Evolutionary conservation across 2,329 filamentous ascomycete genomes (phyloP).

Genomic region (Botrytis fabae): DNA sequence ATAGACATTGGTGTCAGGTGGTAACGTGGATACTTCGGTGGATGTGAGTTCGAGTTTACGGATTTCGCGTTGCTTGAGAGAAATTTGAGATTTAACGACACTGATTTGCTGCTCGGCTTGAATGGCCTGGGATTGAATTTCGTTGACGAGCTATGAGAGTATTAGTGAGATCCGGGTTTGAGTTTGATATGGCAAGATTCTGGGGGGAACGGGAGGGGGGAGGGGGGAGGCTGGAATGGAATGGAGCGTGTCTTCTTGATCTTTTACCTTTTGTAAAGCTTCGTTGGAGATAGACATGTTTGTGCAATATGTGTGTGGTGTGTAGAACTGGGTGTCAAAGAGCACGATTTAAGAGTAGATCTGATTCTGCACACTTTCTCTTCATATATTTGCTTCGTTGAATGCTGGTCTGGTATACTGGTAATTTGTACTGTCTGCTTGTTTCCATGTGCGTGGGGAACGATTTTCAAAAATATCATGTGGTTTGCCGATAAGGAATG

Average conservation of each 20-base stretch:
- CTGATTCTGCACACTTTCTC: neutral
- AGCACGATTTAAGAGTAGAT: neutral
- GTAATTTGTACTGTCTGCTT: neutral
- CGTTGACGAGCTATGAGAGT: slow-evolving; percentile 71
- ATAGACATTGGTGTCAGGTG: slow-evolving; percentile 77
- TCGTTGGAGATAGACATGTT: slow-evolving; percentile 91
- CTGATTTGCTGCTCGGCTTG: slow-evolving; percentile 90
- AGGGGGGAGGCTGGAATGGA: neutral
- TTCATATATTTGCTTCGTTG: neutral
- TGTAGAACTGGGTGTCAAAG: neutral
- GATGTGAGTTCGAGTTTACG: slow-evolving; percentile 86
- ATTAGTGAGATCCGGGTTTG: slow-evolving; percentile 15
- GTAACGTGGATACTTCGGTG: slow-evolving; percentile 76
- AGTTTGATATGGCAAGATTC: neutral
- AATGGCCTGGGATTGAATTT: slow-evolving; percentile 88
- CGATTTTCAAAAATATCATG: slow-evolving; percentile 13
- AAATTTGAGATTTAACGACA: slow-evolving; percentile 80
- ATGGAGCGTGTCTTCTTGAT: neutral
- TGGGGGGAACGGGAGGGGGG: neutral
- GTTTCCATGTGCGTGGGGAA: slow-evolving; percentile 3
- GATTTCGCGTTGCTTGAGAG: slow-evolving; percentile 81
- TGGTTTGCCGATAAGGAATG: slow-evolving; percentile 4
- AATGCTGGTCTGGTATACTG: neutral
- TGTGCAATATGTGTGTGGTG: slow-evolving; percentile 31
- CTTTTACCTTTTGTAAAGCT: slow-evolving; percentile 80